phyloP scores from a whole-genome alignment of 2,329 filamentous ascomycete genomes.

The Pseudogymnoascus sp. region DNA sequence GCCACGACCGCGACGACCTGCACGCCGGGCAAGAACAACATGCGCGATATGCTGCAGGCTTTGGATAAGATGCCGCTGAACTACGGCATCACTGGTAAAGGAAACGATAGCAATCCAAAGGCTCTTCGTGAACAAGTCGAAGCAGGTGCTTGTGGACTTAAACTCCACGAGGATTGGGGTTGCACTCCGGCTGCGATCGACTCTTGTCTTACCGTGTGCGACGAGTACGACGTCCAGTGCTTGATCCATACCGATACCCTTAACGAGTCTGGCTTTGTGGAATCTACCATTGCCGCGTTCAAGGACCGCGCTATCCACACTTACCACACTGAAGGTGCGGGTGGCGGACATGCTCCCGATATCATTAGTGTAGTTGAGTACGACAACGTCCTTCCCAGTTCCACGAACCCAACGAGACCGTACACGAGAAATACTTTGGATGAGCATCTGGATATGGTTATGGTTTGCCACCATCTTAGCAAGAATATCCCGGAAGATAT shows the following conservation, averaged over 20 bases:
- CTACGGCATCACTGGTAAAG: constrained; percentile 85
- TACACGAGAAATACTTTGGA: constrained; percentile 89
- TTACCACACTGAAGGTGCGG: constrained; percentile 93
- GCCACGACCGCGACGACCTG: constrained; percentile 90
- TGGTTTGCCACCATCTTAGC: constrained; percentile 93
- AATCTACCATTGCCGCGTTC: constrained; percentile 79
- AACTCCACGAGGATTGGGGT: constrained; percentile 96
- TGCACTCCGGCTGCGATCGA: constrained; percentile 87
- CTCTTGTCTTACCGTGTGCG: constrained; percentile 73
- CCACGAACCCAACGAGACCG: constrained; percentile 85
- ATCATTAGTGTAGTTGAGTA: constrained; percentile 92
- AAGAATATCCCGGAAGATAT: constrained; percentile 93
- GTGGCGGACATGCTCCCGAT: constrained; percentile 89
- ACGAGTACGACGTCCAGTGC: constrained; percentile 85
- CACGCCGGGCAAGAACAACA: constrained; percentile 75
- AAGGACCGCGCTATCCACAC: constrained; percentile 85
- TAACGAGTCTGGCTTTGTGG: constrained; percentile 96
- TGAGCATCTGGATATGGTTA: constrained; percentile 95
- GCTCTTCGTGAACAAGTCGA: constrained; percentile 71
- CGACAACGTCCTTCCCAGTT: constrained; percentile 78
- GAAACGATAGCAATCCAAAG: constrained; percentile 66
- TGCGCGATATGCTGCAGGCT: constrained; percentile 84
- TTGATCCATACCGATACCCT: constrained; percentile 94
- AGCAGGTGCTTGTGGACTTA: constrained; percentile 82
- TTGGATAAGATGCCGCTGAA: constrained; percentile 77